These are phyloP conservation scores for Lasiodiplodia gonubiensis DNA, from an alignment of 2,329 filamentous ascomycete species.

Conservation along the genomic window DNA sequence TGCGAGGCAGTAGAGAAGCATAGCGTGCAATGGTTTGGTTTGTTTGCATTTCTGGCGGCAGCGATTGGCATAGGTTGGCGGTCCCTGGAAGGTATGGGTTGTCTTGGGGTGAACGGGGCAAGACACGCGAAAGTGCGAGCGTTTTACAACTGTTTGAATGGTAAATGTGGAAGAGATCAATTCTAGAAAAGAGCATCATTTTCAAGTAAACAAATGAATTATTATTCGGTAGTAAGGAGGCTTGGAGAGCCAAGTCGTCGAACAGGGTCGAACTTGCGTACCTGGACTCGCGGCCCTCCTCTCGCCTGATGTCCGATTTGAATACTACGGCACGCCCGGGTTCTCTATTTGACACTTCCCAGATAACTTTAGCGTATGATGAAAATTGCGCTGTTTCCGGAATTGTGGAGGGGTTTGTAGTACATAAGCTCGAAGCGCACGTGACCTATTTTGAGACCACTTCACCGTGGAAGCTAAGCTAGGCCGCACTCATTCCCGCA, in stretches of 20 bases:
- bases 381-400: not conserved
- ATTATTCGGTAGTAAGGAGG: not conserved
- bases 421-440: conserved; percentile 6
- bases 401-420: not conserved
- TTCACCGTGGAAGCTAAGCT: conserved; percentile 20
- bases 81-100: not conserved
- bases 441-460: conserved; percentile 15
- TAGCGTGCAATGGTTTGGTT: conserved; percentile 7
- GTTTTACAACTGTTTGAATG: not conserved
- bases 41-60: not conserved
- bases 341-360: no score
- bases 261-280: no score
- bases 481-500: conserved; percentile 9
- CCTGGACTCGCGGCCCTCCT: no score
- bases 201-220: not conserved
- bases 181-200: conserved; percentile 1
- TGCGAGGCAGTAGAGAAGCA: not conserved
- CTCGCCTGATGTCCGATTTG: no score
- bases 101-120: not conserved
- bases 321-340: no score
- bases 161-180: not conserved
- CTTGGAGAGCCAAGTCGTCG: no score
- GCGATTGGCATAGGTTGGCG: conserved; percentile 1
- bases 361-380: no score
- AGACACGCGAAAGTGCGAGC: not conserved